Conservation (phyloP, 2,329 filamentous ascomycete genomes). For the Stagonosporopsis vannaccii region DNA sequence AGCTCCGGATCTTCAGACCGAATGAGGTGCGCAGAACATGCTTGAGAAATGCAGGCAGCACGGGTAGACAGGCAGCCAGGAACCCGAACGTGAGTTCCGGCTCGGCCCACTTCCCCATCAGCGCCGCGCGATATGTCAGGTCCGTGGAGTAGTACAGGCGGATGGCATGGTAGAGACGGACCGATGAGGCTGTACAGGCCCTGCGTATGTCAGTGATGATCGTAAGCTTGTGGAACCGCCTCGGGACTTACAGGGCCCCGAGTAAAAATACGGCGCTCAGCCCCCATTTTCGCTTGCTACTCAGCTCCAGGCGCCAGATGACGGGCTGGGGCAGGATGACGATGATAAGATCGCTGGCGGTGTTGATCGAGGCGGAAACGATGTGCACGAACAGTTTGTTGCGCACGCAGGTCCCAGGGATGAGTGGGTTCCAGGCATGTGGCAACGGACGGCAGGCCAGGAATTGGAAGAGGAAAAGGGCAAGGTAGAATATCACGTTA, state of each 20-base stretch:
- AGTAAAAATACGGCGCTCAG: slow-evolving; percentile 24
- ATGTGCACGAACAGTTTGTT: slow-evolving; percentile 26
- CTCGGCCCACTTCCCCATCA: slow-evolving; percentile 27
- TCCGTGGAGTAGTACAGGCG: slow-evolving; percentile 16
- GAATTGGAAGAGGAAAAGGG: slow-evolving; percentile 25
- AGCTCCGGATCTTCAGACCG: background rate
- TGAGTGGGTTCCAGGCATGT: slow-evolving; percentile 23
- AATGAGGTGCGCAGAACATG: slow-evolving; percentile 7
- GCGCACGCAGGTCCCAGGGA: slow-evolving; percentile 19
- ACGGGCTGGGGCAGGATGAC: slow-evolving; percentile 27
- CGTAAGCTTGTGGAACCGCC: background rate
- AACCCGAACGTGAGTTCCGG: slow-evolving; percentile 27
- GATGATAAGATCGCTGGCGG: slow-evolving; percentile 27
- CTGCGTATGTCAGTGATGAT: slow-evolving; percentile 1
- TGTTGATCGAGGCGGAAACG: slow-evolving; percentile 26
- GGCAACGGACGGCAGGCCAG: slow-evolving; percentile 28
- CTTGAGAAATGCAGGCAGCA: slow-evolving; percentile 23
- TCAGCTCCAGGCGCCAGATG: slow-evolving; percentile 26
- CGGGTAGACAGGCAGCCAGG: slow-evolving; percentile 24
- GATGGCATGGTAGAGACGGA: slow-evolving; percentile 24
- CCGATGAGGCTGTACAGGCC: slow-evolving; percentile 18
- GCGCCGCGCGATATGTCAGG: slow-evolving; percentile 18
- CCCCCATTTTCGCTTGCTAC: slow-evolving; percentile 16
- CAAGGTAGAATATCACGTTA: slow-evolving; percentile 27
- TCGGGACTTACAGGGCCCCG: slow-evolving; percentile 19